phyloP scores from a whole-genome alignment of 495 filamentous ascomycete genomes.

The Jackrogersella multiformis region DNA sequence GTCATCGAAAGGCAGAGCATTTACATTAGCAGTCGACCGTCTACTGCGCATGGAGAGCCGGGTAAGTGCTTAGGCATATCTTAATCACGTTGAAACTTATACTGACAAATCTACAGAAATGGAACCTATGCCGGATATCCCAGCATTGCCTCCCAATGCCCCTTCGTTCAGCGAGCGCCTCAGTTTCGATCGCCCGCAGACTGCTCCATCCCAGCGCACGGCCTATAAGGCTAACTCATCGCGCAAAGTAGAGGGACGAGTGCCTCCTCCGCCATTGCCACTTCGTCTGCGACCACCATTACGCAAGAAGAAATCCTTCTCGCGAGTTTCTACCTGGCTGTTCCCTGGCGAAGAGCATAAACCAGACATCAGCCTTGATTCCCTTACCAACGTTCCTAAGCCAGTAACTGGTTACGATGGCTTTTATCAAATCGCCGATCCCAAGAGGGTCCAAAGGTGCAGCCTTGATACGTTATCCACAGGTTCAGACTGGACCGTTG shows the following conservation, averaged over 20 bases:
- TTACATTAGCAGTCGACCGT: constrained; percentile 60
- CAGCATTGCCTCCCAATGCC: constrained; percentile 55
- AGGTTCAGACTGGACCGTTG: constrained; percentile 53
- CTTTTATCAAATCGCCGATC: constrained; percentile 61
- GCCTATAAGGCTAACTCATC: constrained; percentile 43
- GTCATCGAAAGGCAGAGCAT: constrained; percentile 63
- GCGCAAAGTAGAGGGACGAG: constrained; percentile 45
- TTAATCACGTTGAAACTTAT: not conserved
- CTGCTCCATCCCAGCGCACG: constrained; percentile 45
- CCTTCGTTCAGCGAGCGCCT: constrained; percentile 61
- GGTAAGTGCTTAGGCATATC: constrained; percentile 22
- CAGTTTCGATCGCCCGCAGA: constrained; percentile 52
- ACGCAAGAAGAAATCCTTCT: constrained; percentile 67
- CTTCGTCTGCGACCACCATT: constrained; percentile 60
- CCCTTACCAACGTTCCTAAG: constrained; percentile 58
- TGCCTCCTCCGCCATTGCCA: constrained; percentile 62
- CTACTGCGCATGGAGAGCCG: constrained; percentile 49
- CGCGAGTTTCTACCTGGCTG: constrained; percentile 64
- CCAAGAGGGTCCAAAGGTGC: constrained; percentile 39
- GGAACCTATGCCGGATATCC: constrained; percentile 58
- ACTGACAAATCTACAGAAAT: constrained; percentile 45
- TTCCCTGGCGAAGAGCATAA: constrained; percentile 52
- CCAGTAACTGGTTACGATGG: constrained; percentile 59
- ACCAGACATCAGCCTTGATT: constrained; percentile 51
- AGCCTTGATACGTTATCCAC: constrained; percentile 54